Evolutionary conservation across 2,329 filamentous ascomycete genomes (phyloP).

Genomic region (Beauveria medogensis): DNA sequence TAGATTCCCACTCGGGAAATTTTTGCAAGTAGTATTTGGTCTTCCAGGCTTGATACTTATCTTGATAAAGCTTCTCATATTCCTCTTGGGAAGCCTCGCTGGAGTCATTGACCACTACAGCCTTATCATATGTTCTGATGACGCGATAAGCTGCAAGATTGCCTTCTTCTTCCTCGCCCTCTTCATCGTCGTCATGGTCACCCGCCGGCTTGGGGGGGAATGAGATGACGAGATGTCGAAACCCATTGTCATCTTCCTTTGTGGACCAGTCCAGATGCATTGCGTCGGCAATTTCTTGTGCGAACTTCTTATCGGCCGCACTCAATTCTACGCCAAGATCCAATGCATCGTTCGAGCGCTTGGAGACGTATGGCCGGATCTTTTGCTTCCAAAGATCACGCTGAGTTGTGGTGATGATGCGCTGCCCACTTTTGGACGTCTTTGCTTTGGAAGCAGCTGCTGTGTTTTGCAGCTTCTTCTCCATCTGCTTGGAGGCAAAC

Average conservation of each 20-base stretch:
- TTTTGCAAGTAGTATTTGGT: constrained; percentile 87
- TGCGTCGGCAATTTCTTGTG: constrained; percentile 71
- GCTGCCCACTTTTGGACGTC: constrained; percentile 45
- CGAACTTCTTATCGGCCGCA: constrained; percentile 85
- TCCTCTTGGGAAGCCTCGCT: constrained; percentile 70
- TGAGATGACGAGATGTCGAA: constrained; percentile 43
- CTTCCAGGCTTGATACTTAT: constrained; percentile 90
- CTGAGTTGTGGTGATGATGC: constrained; percentile 72
- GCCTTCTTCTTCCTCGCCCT: constrained; percentile 61
- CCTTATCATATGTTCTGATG: constrained; percentile 84
- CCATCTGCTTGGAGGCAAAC: constrained; percentile 79
- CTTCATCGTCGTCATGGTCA: constrained; percentile 55
- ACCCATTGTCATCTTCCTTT: constrained; percentile 47
- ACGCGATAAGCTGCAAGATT: constrained; percentile 78
- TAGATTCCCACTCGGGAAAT: constrained; percentile 75
- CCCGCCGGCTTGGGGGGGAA: constrained; percentile 40
- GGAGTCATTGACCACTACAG: constrained; percentile 72
- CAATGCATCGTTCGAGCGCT: constrained; percentile 55
- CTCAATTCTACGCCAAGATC: constrained; percentile 67
- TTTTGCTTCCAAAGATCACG: constrained; percentile 71
- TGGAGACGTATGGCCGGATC: constrained; percentile 75
- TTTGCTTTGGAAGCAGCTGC: constrained; percentile 44
- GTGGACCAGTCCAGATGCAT: constrained; percentile 51
- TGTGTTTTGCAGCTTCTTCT: constrained; percentile 53
- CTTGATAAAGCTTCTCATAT: constrained; percentile 78